Conservation (phyloP, 1,284 basidiomycete species). For the Abortiporus biennis region DNA sequence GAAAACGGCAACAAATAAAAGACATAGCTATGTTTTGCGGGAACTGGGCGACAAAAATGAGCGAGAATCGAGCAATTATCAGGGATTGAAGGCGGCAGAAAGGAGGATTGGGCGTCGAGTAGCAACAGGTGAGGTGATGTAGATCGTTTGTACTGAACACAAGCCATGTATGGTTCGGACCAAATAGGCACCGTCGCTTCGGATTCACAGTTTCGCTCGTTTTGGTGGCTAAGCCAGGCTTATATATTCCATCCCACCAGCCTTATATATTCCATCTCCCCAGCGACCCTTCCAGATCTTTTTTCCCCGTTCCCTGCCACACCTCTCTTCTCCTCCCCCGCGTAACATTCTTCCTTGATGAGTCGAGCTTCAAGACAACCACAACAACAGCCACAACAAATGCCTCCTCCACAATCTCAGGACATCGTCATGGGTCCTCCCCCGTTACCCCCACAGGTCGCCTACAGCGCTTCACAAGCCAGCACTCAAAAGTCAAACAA, state of each 20-base stretch:
- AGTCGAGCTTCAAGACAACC: slow-evolving; percentile 18
- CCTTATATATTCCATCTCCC: background rate
- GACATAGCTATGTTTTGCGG: background rate
- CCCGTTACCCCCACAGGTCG: slow-evolving; percentile 30
- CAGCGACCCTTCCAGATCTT: slow-evolving; percentile 10
- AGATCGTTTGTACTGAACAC: background rate
- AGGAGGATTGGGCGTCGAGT: too few species aligned
- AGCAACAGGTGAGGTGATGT: too few species aligned
- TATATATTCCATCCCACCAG: slow-evolving; percentile 5
- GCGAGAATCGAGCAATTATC: too few species aligned
- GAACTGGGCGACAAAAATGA: too few species aligned
- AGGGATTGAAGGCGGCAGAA: too few species aligned
- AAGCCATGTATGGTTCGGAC: background rate
- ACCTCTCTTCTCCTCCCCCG: slow-evolving; percentile 15
- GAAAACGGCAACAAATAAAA: background rate
- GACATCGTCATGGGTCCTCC: slow-evolving; percentile 48
- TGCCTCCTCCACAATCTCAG: slow-evolving; percentile 23
- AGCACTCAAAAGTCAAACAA: slow-evolving; percentile 18
- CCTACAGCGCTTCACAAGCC: slow-evolving; percentile 18
- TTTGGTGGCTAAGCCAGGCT: slow-evolving; percentile 4
- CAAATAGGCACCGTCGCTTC: slow-evolving; percentile 5
- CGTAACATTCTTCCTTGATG: slow-evolving; percentile 18
- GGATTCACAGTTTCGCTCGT: slow-evolving; percentile 5
- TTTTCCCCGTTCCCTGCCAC: slow-evolving; percentile 13
- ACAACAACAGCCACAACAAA: slow-evolving; percentile 20